A percentile compares a stretch with the other conserved stretches of the same genome.
These are phyloP conservation scores for Geotrichum restrictum DNA, from an alignment of 1,139 yeast species.

Conservation along the genomic window DNA sequence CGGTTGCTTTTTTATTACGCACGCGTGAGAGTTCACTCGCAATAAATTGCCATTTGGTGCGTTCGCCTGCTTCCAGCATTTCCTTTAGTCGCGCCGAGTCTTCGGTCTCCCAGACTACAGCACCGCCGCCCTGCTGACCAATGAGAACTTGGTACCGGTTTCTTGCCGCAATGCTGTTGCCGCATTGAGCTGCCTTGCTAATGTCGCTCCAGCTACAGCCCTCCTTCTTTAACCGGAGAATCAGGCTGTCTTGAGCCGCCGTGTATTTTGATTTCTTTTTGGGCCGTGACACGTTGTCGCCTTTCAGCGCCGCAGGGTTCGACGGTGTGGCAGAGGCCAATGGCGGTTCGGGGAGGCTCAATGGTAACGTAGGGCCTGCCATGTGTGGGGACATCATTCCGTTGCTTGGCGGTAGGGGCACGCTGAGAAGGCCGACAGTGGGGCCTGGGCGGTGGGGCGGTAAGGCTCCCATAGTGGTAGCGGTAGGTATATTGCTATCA, in stretches of 20 bases:
- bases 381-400: background rate
- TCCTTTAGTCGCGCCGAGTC: constrained; percentile 53
- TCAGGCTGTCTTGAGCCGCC: constrained; percentile 63
- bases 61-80: constrained; percentile 63
- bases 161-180: constrained; percentile 67
- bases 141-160: constrained; percentile 76
- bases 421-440: constrained; percentile 3
- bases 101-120: constrained; percentile 58
- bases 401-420: constrained; percentile 6
- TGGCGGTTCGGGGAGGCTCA: constrained; percentile 38
- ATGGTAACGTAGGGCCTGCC: constrained; percentile 28
- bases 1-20: constrained; percentile 53
- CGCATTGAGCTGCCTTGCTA: constrained; percentile 63
- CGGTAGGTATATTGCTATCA: constrained; percentile 31
- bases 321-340: constrained; percentile 35
- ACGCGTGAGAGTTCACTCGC: constrained; percentile 58
- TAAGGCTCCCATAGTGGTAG: constrained; percentile 17
- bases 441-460: constrained; percentile 38
- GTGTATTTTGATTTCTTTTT: constrained; percentile 65
- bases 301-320: constrained; percentile 37
- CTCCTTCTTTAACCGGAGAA: constrained; percentile 55
- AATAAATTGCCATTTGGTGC: constrained; percentile 66
- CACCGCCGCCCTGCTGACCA: constrained; percentile 79
- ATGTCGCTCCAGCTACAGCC: constrained; percentile 75
- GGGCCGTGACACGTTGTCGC: constrained; percentile 48